Percentiles rank a stretch among this genome's conserved stretches.
Evolutionary conservation across 306 rosid species (phyloP).

Genomic region (Parietaria judaica): DNA sequence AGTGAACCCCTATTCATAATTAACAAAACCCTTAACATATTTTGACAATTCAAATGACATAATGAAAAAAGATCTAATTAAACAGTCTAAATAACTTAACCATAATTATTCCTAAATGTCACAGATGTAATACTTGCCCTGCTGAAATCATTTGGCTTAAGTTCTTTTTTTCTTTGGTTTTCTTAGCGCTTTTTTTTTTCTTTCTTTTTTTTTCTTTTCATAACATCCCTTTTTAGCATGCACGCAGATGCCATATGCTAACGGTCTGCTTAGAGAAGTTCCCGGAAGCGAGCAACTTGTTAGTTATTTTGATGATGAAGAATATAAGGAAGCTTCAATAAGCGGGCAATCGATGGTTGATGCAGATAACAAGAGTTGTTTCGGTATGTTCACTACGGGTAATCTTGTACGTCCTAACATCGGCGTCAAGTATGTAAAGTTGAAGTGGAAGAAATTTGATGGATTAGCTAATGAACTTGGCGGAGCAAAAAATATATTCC

Average conservation of each 20-base stretch:
- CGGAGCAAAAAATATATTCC: conserved; percentile 70
- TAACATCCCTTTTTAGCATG: conserved; percentile 56
- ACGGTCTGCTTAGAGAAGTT: conserved; percentile 34
- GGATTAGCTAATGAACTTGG: conserved; percentile 74
- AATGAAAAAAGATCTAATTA: no score
- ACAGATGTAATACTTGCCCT: no score
- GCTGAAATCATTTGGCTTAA: no score
- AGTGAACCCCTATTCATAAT: no score
- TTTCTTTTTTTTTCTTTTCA: conserved; percentile 14
- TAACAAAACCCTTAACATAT: no score
- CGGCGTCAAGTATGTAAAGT: conserved; percentile 49
- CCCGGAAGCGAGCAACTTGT: conserved; percentile 26
- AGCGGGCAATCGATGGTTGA: conserved; percentile 16
- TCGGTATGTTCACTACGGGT: conserved; percentile 24
- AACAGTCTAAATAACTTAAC: no score
- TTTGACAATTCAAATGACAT: no score
- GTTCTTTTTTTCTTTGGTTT: no score
- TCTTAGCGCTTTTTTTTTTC: no score
- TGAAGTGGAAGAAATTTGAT: conserved; percentile 75
- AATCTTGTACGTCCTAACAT: conserved; percentile 40
- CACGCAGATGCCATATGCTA: conserved; percentile 46
- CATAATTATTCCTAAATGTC: no score
- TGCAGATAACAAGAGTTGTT: conserved; percentile 23
- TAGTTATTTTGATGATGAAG: conserved; percentile 26
- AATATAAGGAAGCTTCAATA: conserved; percentile 22